Conservation (phyloP, 352 stramenopile genomes). For the Phytophthora foliorum region DNA sequence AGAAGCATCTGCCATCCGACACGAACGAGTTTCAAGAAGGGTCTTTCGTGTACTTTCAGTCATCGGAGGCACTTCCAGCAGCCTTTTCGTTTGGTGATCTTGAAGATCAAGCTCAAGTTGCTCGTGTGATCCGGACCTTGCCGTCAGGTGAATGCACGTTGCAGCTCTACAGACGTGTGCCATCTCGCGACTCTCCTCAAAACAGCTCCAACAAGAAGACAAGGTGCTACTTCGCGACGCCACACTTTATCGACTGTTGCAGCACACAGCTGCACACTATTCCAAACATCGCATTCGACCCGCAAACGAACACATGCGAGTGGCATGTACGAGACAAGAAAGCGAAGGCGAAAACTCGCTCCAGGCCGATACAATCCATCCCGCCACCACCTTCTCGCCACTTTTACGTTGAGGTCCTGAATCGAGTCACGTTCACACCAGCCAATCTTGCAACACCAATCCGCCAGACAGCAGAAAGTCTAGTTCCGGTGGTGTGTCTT, state of each 20-base stretch:
- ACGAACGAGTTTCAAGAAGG: conserved; percentile 39
- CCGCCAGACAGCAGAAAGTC: conserved; percentile 5
- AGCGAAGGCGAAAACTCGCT: neutral
- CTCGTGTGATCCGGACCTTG: conserved; percentile 40
- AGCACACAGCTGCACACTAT: conserved; percentile 47
- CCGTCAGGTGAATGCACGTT: conserved; percentile 46
- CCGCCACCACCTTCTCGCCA: conserved; percentile 19
- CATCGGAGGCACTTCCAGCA: conserved; percentile 22
- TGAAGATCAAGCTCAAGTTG: conserved; percentile 48
- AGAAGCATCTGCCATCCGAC: conserved; percentile 26
- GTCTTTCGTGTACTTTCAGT: conserved; percentile 48
- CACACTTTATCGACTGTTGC: conserved; percentile 55
- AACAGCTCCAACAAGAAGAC: conserved; percentile 13
- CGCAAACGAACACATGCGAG: conserved; percentile 32
- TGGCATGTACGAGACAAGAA: conserved; percentile 22
- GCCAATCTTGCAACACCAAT: conserved; percentile 24
- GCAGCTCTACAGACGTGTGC: conserved; percentile 45
- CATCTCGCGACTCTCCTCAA: conserved; percentile 5
- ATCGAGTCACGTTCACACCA: conserved; percentile 39
- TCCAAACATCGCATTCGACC: conserved; percentile 44
- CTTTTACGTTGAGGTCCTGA: conserved; percentile 47
- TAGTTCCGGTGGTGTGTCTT: neutral
- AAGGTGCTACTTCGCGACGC: conserved; percentile 41
- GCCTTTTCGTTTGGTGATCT: conserved; percentile 12
- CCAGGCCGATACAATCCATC: conserved; percentile 6